Evolutionary conservation across 2,329 filamentous ascomycete species (phyloP), one percentile per base, ranked within the genome.

Genomic region (Pseudovirgaria hyperparasitica): DNA sequence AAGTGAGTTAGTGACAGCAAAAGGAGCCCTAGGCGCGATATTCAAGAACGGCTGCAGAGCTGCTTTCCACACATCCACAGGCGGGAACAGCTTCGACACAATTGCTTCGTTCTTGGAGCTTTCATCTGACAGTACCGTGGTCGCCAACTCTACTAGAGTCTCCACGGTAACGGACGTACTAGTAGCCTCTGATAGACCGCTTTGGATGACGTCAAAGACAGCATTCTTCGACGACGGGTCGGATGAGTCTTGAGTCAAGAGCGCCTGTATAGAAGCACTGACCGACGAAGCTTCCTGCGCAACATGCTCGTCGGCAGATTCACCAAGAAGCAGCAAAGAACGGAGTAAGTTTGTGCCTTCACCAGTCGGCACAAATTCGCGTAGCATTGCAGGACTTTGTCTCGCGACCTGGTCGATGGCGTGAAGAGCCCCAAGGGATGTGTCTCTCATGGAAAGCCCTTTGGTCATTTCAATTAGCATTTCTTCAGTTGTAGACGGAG

Each of bases 1-100:
- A 5, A 93, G 59, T 14, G 65, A 66, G 43, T 75, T 86, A 2
- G 77, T 82, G 4, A 93, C 69, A 0, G 82, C 72, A 3, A 92
- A 54, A 0, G 82, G 75, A 5, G 69, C 60, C 33, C 71, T 69
- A 3, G 74, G 66, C 1, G 57, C 40, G 1, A 54, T 45, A 16
- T 61, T 48, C 5, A 80, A 52, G 30, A 84, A 65, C 2, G 55
- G 57, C 0, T 48, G 43, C 3, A 93, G 52, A 9, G 79, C 68
- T 9, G 61, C 40, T 39, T 67, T 62, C 85, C 86, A 94, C 7
- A 69, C 54, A 2, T 65, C 55, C 0, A 61, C 55, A 37, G 66
- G 66, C 0, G 84, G 82, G 19, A 90, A 59, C 4, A 87, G 51
- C 33, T 34, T 45, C 10, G 43, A 36, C 6, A 46, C 33, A 13